Base-by-base conservation (phyloP, 192 early-diverging fungal species). In the Podila minutissima region DNA sequence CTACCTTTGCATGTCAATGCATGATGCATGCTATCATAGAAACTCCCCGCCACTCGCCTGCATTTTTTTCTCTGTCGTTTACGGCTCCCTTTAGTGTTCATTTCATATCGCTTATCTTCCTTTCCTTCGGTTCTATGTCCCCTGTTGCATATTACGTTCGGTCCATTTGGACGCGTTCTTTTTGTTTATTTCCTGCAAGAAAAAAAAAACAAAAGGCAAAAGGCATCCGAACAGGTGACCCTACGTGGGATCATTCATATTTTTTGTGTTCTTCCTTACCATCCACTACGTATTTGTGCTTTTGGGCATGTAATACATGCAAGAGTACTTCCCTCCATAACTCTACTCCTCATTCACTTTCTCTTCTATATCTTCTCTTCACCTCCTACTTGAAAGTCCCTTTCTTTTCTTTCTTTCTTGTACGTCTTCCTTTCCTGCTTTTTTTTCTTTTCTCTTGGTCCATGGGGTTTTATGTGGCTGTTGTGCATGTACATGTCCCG, bases 21-120 rank as follows among this genome's bases (percentile, higher is more conserved):
- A 55, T 55, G 53, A 55, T 55, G 51, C 51, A 55, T 55, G 53
- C 53, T 55, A 46, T 46, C 13, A 46, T 17, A 46, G 41, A 46
- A 46, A 46, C 41, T 46, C 41, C 41, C 41, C 41, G 41, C 41
- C 41, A 46, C 24, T 33, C 7, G 4, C 6, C 17, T 35, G 13
- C 12, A n/a, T 38, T 38, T 63, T 20, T 37, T 38, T 46, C 8
- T 22, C 7, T 69, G 35, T 41, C 24, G 22, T 69, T 69, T 59
- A 26, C 41, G 41, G 41, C 41, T 46, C 41, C 41, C 15, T 46
- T 46, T 46, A 13, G 15, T 4, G 41, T 46, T 46, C 41, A 46
- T 46, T 46, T 46, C 41, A 15, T 46, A 46, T 46, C 13, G 8
- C 41, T 46, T 41, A 2, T 11, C 8, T 46, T 46, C 41, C 41